Evolutionary conservation across 1,284 basidiomycete species (phyloP).

Genomic region (Rhizoctonia solani): DNA sequence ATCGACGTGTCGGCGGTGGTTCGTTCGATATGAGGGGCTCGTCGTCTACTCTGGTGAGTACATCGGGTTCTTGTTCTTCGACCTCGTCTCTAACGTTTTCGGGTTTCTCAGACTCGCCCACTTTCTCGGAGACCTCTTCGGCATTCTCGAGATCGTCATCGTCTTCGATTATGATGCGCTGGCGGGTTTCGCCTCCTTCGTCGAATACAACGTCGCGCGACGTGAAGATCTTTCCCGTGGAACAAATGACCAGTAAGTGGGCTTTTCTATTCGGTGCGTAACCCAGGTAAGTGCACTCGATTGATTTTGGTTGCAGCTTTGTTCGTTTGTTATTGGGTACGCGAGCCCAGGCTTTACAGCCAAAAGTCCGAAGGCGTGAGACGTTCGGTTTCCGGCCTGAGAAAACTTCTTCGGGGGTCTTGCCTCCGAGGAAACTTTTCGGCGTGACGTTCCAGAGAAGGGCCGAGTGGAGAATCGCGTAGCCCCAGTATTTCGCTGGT

Average conservation of each 20-base stretch:
- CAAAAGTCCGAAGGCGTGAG: slow-evolving; percentile 19
- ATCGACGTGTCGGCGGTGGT: no score
- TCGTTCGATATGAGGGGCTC: no score
- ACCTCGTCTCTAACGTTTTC: no score
- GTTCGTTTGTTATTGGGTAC: background rate
- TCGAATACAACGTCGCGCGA: slow-evolving; percentile 33
- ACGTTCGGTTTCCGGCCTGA: background rate
- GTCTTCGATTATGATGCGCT: no score
- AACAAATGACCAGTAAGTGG: background rate
- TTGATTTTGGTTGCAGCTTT: background rate
- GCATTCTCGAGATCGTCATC: no score
- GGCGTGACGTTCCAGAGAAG: slow-evolving; percentile 20
- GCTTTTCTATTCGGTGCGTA: slow-evolving; percentile 11
- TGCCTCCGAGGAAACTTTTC: background rate
- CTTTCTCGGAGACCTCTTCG: no score
- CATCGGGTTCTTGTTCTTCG: no score
- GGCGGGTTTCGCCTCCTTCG: no score
- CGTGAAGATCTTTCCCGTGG: background rate
- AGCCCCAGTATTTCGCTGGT: slow-evolving; percentile 23
- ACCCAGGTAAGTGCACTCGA: slow-evolving; percentile 14
- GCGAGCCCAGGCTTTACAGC: background rate
- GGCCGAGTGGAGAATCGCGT: background rate
- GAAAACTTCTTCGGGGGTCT: background rate
- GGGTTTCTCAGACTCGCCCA: no score
- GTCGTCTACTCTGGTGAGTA: no score